Evolutionary conservation across 108 stramenopile species (phyloP), one percentile per base, ranked within the genome.

Genomic region (Cyclotella kingstonii): DNA sequence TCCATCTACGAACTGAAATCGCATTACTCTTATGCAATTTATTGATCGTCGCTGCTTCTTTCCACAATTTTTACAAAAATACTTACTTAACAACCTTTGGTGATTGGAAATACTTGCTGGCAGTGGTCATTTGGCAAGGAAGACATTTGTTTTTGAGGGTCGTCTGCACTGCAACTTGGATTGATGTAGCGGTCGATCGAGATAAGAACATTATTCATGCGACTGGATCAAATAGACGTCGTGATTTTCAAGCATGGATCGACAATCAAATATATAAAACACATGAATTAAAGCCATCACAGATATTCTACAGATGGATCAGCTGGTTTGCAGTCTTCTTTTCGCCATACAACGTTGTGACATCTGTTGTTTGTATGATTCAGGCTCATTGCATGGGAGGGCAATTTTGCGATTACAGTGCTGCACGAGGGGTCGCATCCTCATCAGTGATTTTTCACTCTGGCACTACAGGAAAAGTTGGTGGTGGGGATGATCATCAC

Each of bases 1-100:
- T 70, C 34, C 74, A 76, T 35, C 54, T 76, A 5, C 68, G 52
- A 4, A 36, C 54, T 30, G 74, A 76, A 71, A 63, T 70, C 11
- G 68, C 68, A 9, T 26, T 76, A 4, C 51, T 62, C 40, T 42
- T 50, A 10, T 70, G 68, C 54, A 70, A 63, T 1, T 9, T 71
- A 2, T 34, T 76, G 4, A 12, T 76, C 35, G 44, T 42, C 1
- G 31, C 52, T 11, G 68, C 74, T 5, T 71, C 69, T 12, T 71
- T 56, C 34, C 47, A 48, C 29, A 63, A 54, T 1, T 33, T 76
- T 14, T 76, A 76, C 45, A 56, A 40, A 25, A 29, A 55, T 22
- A 17, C 68, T 18, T 76, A 66, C 33, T 33, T 73, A 22, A 48
- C 30, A 19, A 76, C 61, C 3, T 3, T n/a, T 0, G 74, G 74